Conservation (phyloP, 345 rosid genomes). For the Eutrema yunnanense region DNA sequence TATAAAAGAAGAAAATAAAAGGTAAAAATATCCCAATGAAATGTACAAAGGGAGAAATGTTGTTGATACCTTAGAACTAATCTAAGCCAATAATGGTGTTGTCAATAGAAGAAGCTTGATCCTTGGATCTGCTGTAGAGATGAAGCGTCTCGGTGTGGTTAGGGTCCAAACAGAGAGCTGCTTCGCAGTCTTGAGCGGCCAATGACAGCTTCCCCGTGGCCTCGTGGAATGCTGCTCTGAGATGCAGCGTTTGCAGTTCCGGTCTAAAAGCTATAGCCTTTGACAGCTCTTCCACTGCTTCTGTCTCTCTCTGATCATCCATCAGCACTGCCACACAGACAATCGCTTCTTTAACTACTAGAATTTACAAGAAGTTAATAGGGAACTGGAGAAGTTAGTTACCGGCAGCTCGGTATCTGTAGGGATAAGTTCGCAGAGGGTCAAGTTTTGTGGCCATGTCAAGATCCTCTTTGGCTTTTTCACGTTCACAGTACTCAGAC, state of each 20-base stretch:
- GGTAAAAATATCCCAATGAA: neutral
- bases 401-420: slow-evolving; percentile 97
- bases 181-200: slow-evolving; percentile 73
- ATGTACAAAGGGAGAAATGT: neutral
- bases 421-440: slow-evolving; percentile 90
- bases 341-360: neutral
- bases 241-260: slow-evolving; percentile 86
- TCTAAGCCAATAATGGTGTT: slow-evolving; percentile 20
- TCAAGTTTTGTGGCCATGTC: slow-evolving; percentile 76
- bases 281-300: slow-evolving; percentile 81
- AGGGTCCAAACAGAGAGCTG: slow-evolving; percentile 92
- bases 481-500: slow-evolving; percentile 86
- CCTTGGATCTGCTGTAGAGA: slow-evolving; percentile 59
- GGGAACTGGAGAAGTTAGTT: slow-evolving; percentile 11
- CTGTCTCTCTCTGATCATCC: slow-evolving; percentile 85
- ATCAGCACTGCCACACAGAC: slow-evolving; percentile 53
- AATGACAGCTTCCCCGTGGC: slow-evolving; percentile 58
- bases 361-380: neutral
- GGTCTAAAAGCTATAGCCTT: slow-evolving; percentile 88
- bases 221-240: slow-evolving; percentile 90
- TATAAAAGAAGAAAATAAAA: neutral
- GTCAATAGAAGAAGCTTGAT: slow-evolving; percentile 36
- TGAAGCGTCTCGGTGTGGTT: slow-evolving; percentile 66
- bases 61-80: slow-evolving; percentile 19
- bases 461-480: slow-evolving; percentile 72